Conservation (phyloP, 164 flowering plant species). For the Kingdonia uniflora region DNA sequence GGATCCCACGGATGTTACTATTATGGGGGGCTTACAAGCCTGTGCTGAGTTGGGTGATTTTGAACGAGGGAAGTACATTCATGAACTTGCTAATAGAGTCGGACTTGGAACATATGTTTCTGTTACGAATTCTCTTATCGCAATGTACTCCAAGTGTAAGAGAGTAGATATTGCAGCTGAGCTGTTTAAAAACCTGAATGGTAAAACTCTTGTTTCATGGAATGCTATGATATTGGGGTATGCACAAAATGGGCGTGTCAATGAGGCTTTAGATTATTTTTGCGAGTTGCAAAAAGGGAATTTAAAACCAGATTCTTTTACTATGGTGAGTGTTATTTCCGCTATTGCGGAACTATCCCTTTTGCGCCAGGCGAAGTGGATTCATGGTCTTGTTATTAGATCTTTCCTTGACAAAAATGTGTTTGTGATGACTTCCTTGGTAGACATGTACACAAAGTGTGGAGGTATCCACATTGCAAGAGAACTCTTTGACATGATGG, state of each 20-base stretch:
- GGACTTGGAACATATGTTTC: conserved; percentile 47
- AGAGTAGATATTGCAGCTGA: conserved; percentile 46
- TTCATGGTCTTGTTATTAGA: conserved; percentile 63
- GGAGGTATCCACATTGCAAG: conserved; percentile 69
- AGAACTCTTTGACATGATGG: conserved; percentile 65
- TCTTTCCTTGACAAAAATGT: conserved; percentile 44
- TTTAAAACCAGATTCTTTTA: conserved; percentile 58
- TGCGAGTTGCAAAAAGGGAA: conserved; percentile 37
- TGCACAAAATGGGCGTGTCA: conserved; percentile 61
- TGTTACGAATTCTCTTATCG: conserved; percentile 68
- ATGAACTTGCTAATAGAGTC: conserved; percentile 33
- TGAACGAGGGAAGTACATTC: conserved; percentile 42
- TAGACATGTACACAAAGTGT: conserved; percentile 96
- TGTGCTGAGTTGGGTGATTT: conserved; percentile 67
- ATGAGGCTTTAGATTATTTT: conserved; percentile 53
- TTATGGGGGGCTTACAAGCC: conserved; percentile 68
- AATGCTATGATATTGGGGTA: conserved; percentile 78
- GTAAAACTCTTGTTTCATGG: conserved; percentile 75
- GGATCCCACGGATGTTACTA: conserved; percentile 55
- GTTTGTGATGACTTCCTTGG: conserved; percentile 66
- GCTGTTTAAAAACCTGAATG: conserved; percentile 34
- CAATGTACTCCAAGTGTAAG: conserved; percentile 87
- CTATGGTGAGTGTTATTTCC: conserved; percentile 69
- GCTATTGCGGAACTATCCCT: conserved; percentile 70
- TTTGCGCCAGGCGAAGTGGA: conserved; percentile 68